Evolutionary conservation across 2,329 filamentous ascomycete species (phyloP).

Genomic region (Alternaria solani): DNA sequence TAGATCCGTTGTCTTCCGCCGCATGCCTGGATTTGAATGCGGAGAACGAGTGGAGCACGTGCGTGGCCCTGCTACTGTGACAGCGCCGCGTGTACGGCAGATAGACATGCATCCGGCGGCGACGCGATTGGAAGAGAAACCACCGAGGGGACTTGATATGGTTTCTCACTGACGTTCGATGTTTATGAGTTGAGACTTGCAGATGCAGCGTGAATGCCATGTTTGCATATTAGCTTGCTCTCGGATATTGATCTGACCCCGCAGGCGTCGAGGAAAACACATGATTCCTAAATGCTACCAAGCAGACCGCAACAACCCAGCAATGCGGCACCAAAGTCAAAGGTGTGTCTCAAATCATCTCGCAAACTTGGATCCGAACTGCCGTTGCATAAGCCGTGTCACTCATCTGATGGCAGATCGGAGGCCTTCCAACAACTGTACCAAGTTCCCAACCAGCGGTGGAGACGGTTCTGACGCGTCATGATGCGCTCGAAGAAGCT

Average conservation of each 20-base stretch:
- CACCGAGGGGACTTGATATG: not conserved
- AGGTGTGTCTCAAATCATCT: not conserved
- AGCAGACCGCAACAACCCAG: not conserved
- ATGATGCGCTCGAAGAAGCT: constrained; percentile 64
- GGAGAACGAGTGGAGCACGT: not conserved
- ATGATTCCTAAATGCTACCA: not conserved
- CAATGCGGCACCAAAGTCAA: not conserved
- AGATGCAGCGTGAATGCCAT: not conserved
- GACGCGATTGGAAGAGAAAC: not conserved
- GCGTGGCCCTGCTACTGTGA: not conserved
- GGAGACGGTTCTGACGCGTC: constrained; percentile 52
- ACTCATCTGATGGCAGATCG: constrained; percentile 58
- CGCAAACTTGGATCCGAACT: constrained; percentile 4
- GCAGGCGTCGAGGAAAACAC: not conserved
- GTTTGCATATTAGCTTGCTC: not conserved
- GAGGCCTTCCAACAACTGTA: constrained; percentile 69
- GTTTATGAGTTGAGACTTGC: not conserved
- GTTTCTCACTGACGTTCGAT: not conserved
- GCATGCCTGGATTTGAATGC: not conserved
- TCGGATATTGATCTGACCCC: not conserved
- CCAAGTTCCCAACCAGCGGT: constrained; percentile 72
- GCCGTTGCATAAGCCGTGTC: not conserved
- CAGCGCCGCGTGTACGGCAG: not conserved
- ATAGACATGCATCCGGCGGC: not conserved
- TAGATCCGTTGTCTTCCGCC: not conserved